Evolutionary conservation across 2,329 filamentous ascomycete genomes (phyloP).

Genomic region (Davidsoniella eucalypti): DNA sequence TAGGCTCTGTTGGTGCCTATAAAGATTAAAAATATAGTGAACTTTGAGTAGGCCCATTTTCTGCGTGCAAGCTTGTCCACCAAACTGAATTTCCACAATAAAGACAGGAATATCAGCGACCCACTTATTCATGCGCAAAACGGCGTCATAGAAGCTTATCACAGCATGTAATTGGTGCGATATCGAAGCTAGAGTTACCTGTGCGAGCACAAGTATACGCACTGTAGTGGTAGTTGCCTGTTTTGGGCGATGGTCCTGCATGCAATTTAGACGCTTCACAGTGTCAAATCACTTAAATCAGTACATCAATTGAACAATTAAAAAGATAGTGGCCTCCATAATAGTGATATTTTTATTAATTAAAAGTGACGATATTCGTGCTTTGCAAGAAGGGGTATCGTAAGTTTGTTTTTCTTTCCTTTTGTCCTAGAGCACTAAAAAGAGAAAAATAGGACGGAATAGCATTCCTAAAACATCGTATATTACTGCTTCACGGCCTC

Average conservation of each 20-base stretch:
- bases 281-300: background rate
- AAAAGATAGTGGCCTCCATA: too few species aligned
- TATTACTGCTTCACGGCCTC: constrained; percentile 27
- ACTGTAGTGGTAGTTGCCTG: constrained; percentile 12
- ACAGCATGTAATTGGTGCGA: background rate
- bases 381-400: too few species aligned
- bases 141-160: constrained; percentile 9
- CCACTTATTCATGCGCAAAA: constrained; percentile 3
- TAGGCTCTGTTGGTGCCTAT: too few species aligned
- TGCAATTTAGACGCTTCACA: background rate
- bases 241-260: background rate
- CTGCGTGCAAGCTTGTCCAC: too few species aligned
- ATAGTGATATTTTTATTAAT: too few species aligned
- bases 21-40: too few species aligned
- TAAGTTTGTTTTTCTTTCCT: too few species aligned
- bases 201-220: background rate
- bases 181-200: background rate
- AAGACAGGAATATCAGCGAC: background rate
- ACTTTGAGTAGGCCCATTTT: too few species aligned
- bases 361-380: too few species aligned
- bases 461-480: background rate
- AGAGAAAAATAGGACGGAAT: too few species aligned
- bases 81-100: background rate
- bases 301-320: too few species aligned
- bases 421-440: too few species aligned